These are phyloP conservation scores for Ophiostoma sp. DNA, from an alignment of 2,329 filamentous ascomycete genomes.

Conservation along the genomic window DNA sequence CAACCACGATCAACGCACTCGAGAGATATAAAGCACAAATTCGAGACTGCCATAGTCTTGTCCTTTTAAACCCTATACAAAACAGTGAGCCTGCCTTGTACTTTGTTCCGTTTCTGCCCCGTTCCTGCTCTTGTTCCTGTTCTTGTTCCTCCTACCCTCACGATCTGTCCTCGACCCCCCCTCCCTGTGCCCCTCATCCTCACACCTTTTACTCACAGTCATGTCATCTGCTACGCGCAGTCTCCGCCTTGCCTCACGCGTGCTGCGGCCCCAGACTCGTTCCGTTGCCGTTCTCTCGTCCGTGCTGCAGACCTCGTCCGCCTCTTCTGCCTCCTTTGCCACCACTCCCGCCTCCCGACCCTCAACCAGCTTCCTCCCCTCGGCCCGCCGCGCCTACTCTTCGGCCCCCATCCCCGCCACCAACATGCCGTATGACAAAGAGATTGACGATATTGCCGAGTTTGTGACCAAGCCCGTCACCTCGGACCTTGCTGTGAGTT, in stretches of 20 bases:
- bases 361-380: conserved; percentile 29
- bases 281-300: conserved; percentile 27
- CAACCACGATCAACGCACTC: background rate
- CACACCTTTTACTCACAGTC: conserved; percentile 25
- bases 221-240: conserved; percentile 54
- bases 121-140: conserved; percentile 2
- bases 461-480: conserved; percentile 90
- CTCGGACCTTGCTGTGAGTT: conserved; percentile 83
- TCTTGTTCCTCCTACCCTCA: background rate
- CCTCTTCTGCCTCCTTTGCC: conserved; percentile 32
- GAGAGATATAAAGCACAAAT: conserved; percentile 17
- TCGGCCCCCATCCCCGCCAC: conserved; percentile 48
- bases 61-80: background rate
- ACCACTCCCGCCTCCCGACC: conserved; percentile 28
- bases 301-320: conserved; percentile 34
- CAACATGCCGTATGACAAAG: conserved; percentile 70
- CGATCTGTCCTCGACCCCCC: conserved; percentile 12
- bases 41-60: background rate
- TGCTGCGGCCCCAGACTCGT: conserved; percentile 45
- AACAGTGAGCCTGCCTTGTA: conserved; percentile 5
- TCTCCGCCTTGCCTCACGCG: conserved; percentile 51
- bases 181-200: conserved; percentile 11
- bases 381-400: conserved; percentile 42
- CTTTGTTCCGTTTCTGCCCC: background rate
- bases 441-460: conserved; percentile 90